A percentile compares a stretch with the other conserved stretches of the same genome.
phyloP scores from a whole-genome alignment of 2,329 filamentous ascomycete species.

The Paracoccidioides brasiliensis region DNA sequence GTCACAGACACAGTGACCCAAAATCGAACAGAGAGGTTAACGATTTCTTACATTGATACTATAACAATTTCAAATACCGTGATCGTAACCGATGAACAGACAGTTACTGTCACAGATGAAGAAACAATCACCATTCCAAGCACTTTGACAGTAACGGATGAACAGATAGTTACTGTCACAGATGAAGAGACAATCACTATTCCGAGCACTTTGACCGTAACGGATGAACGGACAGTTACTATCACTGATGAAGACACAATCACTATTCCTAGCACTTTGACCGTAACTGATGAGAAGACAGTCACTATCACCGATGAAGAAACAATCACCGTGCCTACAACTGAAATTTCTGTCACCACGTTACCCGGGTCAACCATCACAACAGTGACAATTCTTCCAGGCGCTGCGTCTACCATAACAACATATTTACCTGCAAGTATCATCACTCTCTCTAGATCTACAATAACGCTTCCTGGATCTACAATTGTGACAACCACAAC shows the following conservation, averaged over 20 bases:
- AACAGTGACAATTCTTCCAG: constrained; percentile 3
- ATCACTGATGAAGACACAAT: constrained; percentile 1
- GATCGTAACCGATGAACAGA: too few relatives aligned
- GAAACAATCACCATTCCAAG: too few relatives aligned
- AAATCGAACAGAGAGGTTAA: neutral
- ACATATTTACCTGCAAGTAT: constrained; percentile 8
- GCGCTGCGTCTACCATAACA: constrained; percentile 1
- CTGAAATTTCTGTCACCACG: neutral
- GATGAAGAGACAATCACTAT: constrained; percentile 10
- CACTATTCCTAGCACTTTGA: neutral
- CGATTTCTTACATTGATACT: too few relatives aligned
- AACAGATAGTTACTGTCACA: too few relatives aligned
- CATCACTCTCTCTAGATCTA: constrained; percentile 8
- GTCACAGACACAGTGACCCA: constrained; percentile 10
- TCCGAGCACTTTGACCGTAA: constrained; percentile 8
- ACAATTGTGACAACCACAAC: constrained; percentile 11
- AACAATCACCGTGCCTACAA: constrained; percentile 3
- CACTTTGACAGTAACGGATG: too few relatives aligned
- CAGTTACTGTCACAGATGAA: too few relatives aligned
- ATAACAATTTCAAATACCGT: too few relatives aligned
- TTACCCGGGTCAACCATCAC: constrained; percentile 5
- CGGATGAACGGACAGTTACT: constrained; percentile 7
- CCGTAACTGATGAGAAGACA: constrained; percentile 7
- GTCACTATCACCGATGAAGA: constrained; percentile 10
- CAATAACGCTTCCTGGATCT: constrained; percentile 8